Evolutionary conservation across 129 eudicot species (phyloP).

Genomic region (Tagetes patula): DNA sequence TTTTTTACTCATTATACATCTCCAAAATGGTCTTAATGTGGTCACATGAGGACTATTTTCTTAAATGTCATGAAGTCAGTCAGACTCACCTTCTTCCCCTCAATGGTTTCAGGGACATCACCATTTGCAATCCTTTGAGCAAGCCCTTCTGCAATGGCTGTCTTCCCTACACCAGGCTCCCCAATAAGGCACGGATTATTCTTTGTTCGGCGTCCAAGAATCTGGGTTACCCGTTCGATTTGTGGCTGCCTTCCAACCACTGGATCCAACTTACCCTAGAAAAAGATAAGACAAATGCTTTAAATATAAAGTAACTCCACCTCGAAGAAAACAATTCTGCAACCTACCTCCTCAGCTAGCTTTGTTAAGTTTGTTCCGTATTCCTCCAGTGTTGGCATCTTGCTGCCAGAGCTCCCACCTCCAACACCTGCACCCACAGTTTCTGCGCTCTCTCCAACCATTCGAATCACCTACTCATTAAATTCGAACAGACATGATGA

Average conservation of each 20-base stretch:
- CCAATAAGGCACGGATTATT: conserved; percentile 93
- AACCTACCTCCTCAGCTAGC: conserved; percentile 81
- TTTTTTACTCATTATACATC: too few species aligned
- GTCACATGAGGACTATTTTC: background rate
- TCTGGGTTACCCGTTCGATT: conserved; percentile 51
- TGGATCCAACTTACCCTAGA: conserved; percentile 68
- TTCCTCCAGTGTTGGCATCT: conserved; percentile 93
- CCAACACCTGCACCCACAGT: conserved; percentile 82
- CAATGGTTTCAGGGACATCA: conserved; percentile 89
- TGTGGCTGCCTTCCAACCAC: conserved; percentile 53
- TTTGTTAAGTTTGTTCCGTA: conserved; percentile 90
- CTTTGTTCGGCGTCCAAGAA: conserved; percentile 69
- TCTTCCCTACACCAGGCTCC: conserved; percentile 95
- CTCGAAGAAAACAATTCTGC: background rate
- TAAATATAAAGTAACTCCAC: background rate
- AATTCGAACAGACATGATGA: background rate
- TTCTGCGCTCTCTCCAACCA: conserved; percentile 90
- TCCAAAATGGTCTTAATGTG: too few species aligned
- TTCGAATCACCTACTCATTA: conserved; percentile 63
- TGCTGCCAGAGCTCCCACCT: conserved; percentile 69
- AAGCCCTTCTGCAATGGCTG: conserved; percentile 95
- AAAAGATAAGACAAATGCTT: background rate
- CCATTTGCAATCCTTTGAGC: conserved; percentile 88
- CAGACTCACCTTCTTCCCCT: conserved; percentile 76
- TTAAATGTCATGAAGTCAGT: background rate